These are phyloP conservation scores for Venustampulla echinocandica DNA, from an alignment of 495 filamentous ascomycete species.

Conservation along the genomic window DNA sequence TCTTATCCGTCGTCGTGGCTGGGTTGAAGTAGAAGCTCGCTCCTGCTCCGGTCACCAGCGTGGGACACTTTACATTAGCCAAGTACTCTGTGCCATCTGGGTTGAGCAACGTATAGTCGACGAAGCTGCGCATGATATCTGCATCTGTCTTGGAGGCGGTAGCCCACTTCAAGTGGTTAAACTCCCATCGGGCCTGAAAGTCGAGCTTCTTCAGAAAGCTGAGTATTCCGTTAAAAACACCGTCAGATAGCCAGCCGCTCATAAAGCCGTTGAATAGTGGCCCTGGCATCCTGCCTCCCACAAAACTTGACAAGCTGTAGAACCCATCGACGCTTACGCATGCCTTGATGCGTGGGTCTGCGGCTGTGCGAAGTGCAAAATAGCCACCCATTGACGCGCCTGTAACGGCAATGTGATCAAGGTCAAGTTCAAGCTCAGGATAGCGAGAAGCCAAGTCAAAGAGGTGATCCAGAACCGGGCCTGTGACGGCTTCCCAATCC, in stretches of 20 bases:
- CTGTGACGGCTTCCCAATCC: constrained; percentile 17
- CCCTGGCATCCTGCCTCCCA: constrained; percentile 23
- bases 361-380: constrained; percentile 30
- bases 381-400: constrained; percentile 41
- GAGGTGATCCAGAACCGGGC: constrained; percentile 34
- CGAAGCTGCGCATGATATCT: constrained; percentile 16
- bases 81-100: background rate
- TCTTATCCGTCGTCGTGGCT: constrained; percentile 10
- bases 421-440: constrained; percentile 34
- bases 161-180: constrained; percentile 18
- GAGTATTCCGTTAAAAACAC: constrained; percentile 22
- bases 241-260: constrained; percentile 27
- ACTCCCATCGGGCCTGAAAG: constrained; percentile 33
- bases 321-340: constrained; percentile 36
- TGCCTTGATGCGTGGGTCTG: constrained; percentile 36
- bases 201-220: constrained; percentile 1
- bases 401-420: constrained; percentile 29
- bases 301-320: constrained; percentile 32
- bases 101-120: constrained; percentile 5
- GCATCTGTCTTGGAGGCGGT: constrained; percentile 19
- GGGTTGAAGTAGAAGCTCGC: constrained; percentile 4
- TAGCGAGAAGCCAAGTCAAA: background rate
- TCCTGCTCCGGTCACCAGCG: constrained; percentile 18
- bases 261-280: constrained; percentile 22
- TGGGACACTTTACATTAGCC: constrained; percentile 20